phyloP scores from a whole-genome alignment of 352 stramenopile species.

The Phytophthora megakarya region DNA sequence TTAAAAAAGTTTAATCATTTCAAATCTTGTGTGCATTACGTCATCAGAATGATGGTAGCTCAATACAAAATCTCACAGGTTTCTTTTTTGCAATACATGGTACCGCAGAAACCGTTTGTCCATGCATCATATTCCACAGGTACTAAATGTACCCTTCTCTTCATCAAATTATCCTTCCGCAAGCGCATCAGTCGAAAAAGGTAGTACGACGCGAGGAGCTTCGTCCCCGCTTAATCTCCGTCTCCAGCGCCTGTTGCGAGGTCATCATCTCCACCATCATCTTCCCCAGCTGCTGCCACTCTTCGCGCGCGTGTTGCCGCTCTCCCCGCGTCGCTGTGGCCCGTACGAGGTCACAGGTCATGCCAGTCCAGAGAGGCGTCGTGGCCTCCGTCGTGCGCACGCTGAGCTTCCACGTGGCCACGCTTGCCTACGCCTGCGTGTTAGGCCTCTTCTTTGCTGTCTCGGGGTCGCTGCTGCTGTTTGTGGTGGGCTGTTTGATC shows the following conservation, averaged over 20 bases:
- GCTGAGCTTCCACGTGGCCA: constrained; percentile 64
- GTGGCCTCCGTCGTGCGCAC: constrained; percentile 43
- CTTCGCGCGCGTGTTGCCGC: neutral
- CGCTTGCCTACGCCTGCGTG: constrained; percentile 44
- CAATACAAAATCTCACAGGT: constrained; percentile 3
- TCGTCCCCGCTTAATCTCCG: neutral
- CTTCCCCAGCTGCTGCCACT: neutral
- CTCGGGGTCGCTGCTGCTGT: constrained; percentile 37
- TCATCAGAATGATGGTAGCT: constrained; percentile 13
- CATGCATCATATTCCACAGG: neutral
- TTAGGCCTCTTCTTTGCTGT: constrained; percentile 46
- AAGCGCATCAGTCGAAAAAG: constrained; percentile 26
- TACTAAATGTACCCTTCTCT: constrained; percentile 5
- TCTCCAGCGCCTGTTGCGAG: neutral
- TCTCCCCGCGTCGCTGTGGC: neutral
- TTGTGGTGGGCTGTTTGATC: constrained; percentile 58
- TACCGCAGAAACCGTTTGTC: constrained; percentile 6
- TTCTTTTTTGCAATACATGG: neutral
- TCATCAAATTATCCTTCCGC: neutral
- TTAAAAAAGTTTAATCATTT: too few species aligned
- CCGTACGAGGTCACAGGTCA: constrained; percentile 23
- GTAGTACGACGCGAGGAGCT: too few species aligned
- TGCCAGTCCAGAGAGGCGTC: constrained; percentile 34
- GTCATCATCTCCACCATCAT: neutral
- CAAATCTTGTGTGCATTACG: constrained; percentile 4